Conservation (phyloP, 2,329 filamentous ascomycete genomes). For the Calonectria leucothoes region DNA sequence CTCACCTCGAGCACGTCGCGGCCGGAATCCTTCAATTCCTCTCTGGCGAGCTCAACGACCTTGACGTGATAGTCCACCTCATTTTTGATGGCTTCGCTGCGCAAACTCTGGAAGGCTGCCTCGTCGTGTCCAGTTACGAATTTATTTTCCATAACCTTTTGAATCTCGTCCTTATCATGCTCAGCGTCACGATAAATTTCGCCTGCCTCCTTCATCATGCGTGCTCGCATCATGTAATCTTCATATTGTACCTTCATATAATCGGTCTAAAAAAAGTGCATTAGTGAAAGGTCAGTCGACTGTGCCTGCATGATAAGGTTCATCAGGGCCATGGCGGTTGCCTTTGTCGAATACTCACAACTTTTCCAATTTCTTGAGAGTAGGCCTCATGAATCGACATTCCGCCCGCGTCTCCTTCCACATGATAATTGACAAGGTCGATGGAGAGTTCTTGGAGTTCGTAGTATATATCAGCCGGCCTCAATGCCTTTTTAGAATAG, state of each 20-base stretch:
- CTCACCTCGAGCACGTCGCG: not conserved
- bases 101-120: not conserved
- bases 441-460: not conserved
- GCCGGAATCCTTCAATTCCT: not conserved
- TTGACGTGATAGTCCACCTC: not conserved
- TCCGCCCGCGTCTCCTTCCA: not conserved
- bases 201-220: not conserved
- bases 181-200: not conserved
- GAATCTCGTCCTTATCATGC: not conserved
- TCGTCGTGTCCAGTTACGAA: not conserved
- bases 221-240: not conserved
- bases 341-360: not conserved
- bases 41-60: not conserved
- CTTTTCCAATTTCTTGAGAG: not conserved
- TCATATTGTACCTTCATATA: slow-evolving; percentile 2
- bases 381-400: not conserved
- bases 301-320: not conserved
- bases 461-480: not conserved
- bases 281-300: not conserved
- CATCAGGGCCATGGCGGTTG: not conserved
- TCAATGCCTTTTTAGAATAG: not conserved
- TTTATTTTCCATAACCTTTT: not conserved
- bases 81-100: not conserved
- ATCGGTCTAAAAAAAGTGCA: not conserved
- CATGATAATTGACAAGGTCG: not conserved